Evolutionary conservation across 140 eudicot species (phyloP), one percentile per base, ranked within the genome.

Genomic region (Senecio squalidus): DNA sequence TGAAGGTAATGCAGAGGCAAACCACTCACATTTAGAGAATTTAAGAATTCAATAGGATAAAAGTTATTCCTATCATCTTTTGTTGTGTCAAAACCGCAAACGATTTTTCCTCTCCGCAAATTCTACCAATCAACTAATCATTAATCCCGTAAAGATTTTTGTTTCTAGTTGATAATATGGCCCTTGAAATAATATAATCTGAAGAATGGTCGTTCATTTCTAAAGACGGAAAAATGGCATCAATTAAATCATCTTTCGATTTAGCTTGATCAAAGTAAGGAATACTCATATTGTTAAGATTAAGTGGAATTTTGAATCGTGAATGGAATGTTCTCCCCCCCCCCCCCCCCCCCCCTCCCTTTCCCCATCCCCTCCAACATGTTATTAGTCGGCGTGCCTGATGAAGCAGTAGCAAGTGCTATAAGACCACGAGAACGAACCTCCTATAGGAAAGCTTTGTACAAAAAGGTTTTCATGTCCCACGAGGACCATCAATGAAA

Each of bases 381-480:
- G 40, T 55, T 55, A 29, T 55, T 55, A 6, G 44, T 21, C 13
- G 45, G 25, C 7, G 2, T 44, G 18, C 61, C 45, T 29, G 45
- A 55, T 7, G 61, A 55, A 29, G 45, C 25, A 5, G 26, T 55
- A 1, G 60, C 43, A 9, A 55, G 26, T 6, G 27, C 44, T 29
- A 55, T 55, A 31, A 29, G n/a, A 55, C 26, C 61, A 55, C 61
- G 7, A n/a, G 43, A 29, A 8, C 13, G 44, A 16, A 55, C 44
- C 1, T 16, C 6, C 2, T 26, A 25, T 29, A 29, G 61, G 8
- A 55, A 31, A 29, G 43, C 27, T 55, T 55, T 55, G n/a, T 31
- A 30, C 44, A 55, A 15, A 31, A 27, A 13, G 0, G 21, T 27
- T 53, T 52, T 26, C 11, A 39, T 7, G 21, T 15, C 16, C 22